phyloP scores from a whole-genome alignment of 1,139 yeast genomes.

The Neolecta irregularis region DNA sequence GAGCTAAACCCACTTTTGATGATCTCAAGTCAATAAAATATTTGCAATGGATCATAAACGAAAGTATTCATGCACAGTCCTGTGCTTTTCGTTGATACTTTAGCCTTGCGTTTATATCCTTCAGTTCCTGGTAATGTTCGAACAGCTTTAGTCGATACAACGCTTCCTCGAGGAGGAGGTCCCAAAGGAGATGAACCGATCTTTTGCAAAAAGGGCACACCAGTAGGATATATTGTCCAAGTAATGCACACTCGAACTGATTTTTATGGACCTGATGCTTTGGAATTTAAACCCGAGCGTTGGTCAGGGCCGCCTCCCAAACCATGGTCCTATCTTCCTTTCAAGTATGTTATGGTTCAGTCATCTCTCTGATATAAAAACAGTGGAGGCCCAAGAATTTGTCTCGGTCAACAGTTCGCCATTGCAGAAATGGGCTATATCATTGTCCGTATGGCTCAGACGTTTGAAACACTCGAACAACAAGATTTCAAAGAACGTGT shows the following conservation, averaged over 20 bases:
- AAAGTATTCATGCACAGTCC: conserved; percentile 18
- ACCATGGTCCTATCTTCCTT: conserved; percentile 16
- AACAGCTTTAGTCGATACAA: conserved; percentile 32
- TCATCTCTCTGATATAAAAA: conserved; percentile 30
- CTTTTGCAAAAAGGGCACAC: conserved; percentile 33
- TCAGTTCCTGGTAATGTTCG: conserved; percentile 41
- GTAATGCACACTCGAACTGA: conserved; percentile 33
- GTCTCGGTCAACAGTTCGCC: conserved; percentile 46
- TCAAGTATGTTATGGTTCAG: conserved; percentile 26
- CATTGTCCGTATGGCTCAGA: conserved; percentile 30
- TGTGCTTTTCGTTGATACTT: conserved; percentile 31
- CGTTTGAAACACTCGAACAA: conserved; percentile 13
- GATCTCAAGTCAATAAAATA: conserved; percentile 35
- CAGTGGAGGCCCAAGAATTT: conserved; percentile 48
- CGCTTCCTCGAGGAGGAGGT: conserved; percentile 42
- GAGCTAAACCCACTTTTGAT: conserved; percentile 30
- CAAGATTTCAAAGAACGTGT: too few species aligned
- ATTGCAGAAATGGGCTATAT: conserved; percentile 40
- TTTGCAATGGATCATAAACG: too few species aligned
- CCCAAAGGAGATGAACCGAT: conserved; percentile 30
- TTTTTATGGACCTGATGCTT: conserved; percentile 37
- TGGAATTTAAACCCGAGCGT: conserved; percentile 36
- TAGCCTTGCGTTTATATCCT: conserved; percentile 40
- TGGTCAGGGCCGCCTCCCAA: conserved; percentile 24
- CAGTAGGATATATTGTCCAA: conserved; percentile 32